Evolutionary conservation across 164 flowering plant species (phyloP).

Genomic region (Stephania cephalantha): DNA sequence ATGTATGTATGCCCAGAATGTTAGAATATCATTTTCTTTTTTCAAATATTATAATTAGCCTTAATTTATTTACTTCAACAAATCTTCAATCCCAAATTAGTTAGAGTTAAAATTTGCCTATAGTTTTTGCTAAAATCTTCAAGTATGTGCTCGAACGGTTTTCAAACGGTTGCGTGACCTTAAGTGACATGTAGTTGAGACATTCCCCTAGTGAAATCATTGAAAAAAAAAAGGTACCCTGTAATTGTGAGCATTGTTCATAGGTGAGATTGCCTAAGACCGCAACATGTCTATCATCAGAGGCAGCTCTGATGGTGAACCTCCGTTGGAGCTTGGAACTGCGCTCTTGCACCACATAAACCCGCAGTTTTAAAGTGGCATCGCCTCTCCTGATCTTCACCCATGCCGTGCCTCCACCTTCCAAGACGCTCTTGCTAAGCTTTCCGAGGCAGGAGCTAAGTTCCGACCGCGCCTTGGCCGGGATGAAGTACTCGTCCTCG

Average conservation of each 20-base stretch:
- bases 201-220: no score
- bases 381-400: conserved; percentile 48
- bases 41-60: no score
- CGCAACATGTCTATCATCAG: conserved; percentile 46
- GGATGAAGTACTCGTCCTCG: conserved; percentile 23
- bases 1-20: no score
- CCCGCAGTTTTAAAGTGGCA: conserved; percentile 29
- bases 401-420: conserved; percentile 19
- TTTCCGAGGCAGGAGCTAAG: conserved; percentile 35
- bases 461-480: conserved; percentile 35
- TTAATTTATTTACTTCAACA: no score
- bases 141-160: no score
- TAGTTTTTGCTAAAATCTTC: no score
- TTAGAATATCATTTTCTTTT: no score
- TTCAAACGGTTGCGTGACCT: no score
- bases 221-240: conserved; percentile 24
- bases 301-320: conserved; percentile 36
- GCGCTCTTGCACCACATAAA: conserved; percentile 28
- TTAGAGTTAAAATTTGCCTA: no score
- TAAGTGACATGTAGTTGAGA: no score
- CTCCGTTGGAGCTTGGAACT: conserved; percentile 27
- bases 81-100: no score
- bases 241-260: conserved; percentile 47
- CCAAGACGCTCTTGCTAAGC: conserved; percentile 22
- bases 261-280: conserved; percentile 43